Evolutionary conservation across 2,329 filamentous ascomycete genomes (phyloP), one percentile per base, ranked within the genome.

Genomic region (Penicillium sumatraense): DNA sequence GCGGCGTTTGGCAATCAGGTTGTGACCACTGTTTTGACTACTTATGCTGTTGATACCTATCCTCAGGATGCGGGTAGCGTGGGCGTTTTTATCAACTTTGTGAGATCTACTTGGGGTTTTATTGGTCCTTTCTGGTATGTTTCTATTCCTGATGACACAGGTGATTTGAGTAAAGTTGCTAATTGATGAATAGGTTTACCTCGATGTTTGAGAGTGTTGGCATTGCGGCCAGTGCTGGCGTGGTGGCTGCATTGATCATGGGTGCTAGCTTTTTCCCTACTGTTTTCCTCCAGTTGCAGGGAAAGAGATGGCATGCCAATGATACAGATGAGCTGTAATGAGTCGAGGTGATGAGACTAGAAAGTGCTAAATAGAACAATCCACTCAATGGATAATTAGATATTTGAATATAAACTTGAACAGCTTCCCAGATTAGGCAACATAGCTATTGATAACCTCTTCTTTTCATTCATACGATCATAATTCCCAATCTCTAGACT

Each of bases 11-110:
- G 85, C 0, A 86, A 86, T 57, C 85, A 87, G 71, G 80, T 88
- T 26, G 78, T 87, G 6, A 86, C 85, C 1, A 87, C 85, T 0
- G 80, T 86, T 0, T 64, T 86, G 49, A 82, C 85, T 26, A 87
- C 85, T 0, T 87, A 71, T 63, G 80, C 83, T 0, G 80, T 87
- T 1, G 84, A 87, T 62, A 83, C 81, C 53, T 81, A 85, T 61
- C 77, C 75, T 0, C 73, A 81, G 40, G 79, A 86, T 51, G 77
- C 82, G 1, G 80, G 79, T 1, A 80, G 79, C 44, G 78, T 87
- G 18, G 84, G 84, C 4, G 84, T 86, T 0, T 86, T 86, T 58
- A 78, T 87, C 58, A 85, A 79, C 8, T 78, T 86, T 58, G 76
- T 86, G 1, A 74, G 83, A 26, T 68, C 55, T 3, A 68, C 64